Evolutionary conservation across 306 rosid species (phyloP), one percentile per base, ranked within the genome.

Genomic region (Prunus campanulata): DNA sequence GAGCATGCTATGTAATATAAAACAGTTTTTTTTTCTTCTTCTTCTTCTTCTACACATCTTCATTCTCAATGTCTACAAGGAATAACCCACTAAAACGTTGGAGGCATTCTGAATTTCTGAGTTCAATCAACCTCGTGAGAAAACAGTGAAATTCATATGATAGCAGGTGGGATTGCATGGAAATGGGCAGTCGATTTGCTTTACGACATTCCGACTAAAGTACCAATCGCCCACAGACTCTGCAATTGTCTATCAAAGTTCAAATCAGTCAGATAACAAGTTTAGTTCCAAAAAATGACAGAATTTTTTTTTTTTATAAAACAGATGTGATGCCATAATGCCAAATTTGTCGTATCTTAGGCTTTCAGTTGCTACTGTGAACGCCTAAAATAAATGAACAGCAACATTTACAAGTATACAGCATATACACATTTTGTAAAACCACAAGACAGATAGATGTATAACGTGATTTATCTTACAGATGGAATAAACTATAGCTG

Each of bases 121-220:
- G 67, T 66, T 80, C 77, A 72, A 44, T 78, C 81, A 78, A 64
- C 51, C 62, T 70, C 66, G 56, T 70, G 81, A 78, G 78, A 90
- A 83, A 82, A 79, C 49, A 63, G 84, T 80, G 80, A 89, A 82
- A 80, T 86, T 86, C 92, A 83, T 75, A 87, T 92, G 77, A 78
- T 77, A 76, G 81, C 96, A 95, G 72, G 97, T 92, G 78, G 97
- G 99, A 79, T 95, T 88, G 90, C 97, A 92, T 50, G 97, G 88
- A 88, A 80, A 95, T 60, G 97, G 86, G 81, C 97, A 89, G 84
- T 95, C 96, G 59, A 91, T 86, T 76, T 72, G 88, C 84, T 90
- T 92, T 66, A 71, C 76, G 29, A 48, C 80, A 66, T 79, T 74
- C 52, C 86, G 84, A 63, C 81, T 54, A 80, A 95, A 90, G 85